Evolutionary conservation across 169 alveolate genomes (phyloP).

Genomic region (Plasmodium sp.): DNA sequence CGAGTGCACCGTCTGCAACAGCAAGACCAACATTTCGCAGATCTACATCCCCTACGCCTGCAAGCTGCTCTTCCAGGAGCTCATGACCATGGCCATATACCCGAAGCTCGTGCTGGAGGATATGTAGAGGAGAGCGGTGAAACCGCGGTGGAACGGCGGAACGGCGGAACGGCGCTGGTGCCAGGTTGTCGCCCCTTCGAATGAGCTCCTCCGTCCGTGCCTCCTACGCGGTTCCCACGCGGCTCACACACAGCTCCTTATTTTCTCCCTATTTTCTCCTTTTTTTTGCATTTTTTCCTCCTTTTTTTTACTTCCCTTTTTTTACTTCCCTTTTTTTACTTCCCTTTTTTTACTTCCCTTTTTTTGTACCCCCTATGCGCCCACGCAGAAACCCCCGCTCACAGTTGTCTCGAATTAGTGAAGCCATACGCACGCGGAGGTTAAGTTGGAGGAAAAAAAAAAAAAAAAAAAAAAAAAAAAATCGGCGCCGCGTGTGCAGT

Average conservation of each 20-base stretch:
- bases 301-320: neutral
- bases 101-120: slow-evolving; percentile 92
- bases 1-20: slow-evolving; percentile 94
- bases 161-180: neutral
- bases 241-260: neutral
- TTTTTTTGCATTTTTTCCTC: neutral
- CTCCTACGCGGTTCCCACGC: too few species aligned
- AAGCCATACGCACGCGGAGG: neutral
- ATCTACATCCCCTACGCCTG: slow-evolving; percentile 99
- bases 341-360: too few species aligned
- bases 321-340: neutral
- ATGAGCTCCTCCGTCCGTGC: too few species aligned
- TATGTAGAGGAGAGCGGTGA: neutral
- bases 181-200: neutral
- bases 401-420: neutral
- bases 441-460: neutral
- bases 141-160: neutral
- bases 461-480: too few species aligned
- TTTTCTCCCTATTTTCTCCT: neutral
- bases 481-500: neutral
- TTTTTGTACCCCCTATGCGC: neutral
- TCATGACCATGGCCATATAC: slow-evolving; percentile 98
- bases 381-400: neutral
- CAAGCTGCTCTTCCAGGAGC: slow-evolving; percentile 97
- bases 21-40: slow-evolving; percentile 92